phyloP scores from a whole-genome alignment of 164 flowering plant species.

The Brasenia schreberi region DNA sequence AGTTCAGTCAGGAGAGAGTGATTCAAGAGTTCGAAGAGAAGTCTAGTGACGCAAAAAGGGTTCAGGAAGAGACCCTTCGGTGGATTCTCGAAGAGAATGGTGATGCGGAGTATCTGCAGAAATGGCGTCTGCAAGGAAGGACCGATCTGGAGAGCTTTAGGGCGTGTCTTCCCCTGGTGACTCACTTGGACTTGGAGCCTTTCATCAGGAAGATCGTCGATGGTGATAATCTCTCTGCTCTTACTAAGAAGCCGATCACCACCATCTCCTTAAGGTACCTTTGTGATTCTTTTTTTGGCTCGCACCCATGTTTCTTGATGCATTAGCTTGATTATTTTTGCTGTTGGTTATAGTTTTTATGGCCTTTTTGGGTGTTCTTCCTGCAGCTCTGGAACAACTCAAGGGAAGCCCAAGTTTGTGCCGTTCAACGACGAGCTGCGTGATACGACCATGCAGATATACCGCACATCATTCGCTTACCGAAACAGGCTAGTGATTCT shows the following conservation, averaged over 20 bases:
- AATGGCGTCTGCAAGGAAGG: conserved; percentile 59
- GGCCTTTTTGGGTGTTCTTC: background rate
- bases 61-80: conserved; percentile 58
- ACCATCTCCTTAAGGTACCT: conserved; percentile 66
- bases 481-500: conserved; percentile 52
- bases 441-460: conserved; percentile 59
- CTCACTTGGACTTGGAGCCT: conserved; percentile 61
- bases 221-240: conserved; percentile 54
- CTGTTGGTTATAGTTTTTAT: background rate
- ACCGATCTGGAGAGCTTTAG: conserved; percentile 66
- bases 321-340: background rate
- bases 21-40: conserved; percentile 68
- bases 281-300: background rate
- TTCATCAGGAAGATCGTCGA: conserved; percentile 60
- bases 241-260: conserved; percentile 70
- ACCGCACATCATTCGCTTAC: conserved; percentile 65
- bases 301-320: background rate
- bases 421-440: conserved; percentile 72
- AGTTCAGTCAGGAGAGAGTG: conserved; percentile 23
- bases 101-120: conserved; percentile 49
- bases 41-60: conserved; percentile 50
- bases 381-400: conserved; percentile 84
- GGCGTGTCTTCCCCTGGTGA: conserved; percentile 54
- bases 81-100: conserved; percentile 67
- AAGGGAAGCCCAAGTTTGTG: conserved; percentile 70